These are phyloP conservation scores for Naegleria fowleri DNA, from an alignment of 208 protist species.

Conservation along the genomic window DNA sequence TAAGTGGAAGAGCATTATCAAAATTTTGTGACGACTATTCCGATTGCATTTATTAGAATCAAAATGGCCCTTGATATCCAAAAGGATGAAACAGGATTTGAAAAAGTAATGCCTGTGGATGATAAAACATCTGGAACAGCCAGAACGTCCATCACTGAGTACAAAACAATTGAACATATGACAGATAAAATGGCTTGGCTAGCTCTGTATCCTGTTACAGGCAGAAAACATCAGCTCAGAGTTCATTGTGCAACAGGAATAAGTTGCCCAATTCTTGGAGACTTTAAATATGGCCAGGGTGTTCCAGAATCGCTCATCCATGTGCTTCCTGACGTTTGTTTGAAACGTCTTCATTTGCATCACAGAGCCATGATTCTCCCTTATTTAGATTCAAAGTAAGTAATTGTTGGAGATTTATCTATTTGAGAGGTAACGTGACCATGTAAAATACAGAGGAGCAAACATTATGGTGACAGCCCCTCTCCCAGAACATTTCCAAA, in stretches of 20 bases:
- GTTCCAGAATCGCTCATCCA: neutral
- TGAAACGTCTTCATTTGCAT: conserved; percentile 4
- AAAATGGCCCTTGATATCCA: conserved; percentile 8
- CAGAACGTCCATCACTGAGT: neutral
- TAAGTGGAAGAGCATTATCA: conserved; percentile 22
- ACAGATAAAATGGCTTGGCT: neutral
- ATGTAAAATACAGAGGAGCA: neutral
- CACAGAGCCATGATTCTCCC: neutral
- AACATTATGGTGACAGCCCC: neutral
- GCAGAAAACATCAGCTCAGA: conserved; percentile 26
- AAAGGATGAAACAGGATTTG: neutral
- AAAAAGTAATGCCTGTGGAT: neutral
- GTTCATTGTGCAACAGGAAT: neutral
- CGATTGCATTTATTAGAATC: neutral
- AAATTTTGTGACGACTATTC: neutral
- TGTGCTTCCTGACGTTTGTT: neutral
- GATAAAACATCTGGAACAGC: no score
- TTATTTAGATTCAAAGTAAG: conserved; percentile 1
- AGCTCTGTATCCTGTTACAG: conserved; percentile 8
- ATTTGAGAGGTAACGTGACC: neutral
- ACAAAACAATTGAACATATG: neutral
- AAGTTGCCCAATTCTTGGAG: neutral
- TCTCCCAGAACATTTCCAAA: neutral
- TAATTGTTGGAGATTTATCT: neutral
- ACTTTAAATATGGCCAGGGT: conserved; percentile 14